A percentile compares a stretch with the other conserved stretches of the same genome.
Evolutionary conservation across 306 rosid species (phyloP).

Genomic region (Mucuna pruriens): DNA sequence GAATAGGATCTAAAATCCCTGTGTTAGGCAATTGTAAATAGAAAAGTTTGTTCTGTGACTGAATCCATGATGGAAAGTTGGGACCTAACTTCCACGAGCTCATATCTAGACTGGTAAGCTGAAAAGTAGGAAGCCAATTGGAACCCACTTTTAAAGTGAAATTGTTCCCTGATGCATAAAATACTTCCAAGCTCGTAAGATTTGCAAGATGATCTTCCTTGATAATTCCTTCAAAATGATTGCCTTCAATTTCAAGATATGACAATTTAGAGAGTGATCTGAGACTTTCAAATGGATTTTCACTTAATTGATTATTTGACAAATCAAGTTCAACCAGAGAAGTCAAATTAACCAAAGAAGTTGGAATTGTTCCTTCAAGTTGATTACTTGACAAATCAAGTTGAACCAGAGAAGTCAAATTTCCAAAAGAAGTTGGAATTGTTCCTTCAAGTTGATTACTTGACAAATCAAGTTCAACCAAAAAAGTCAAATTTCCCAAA

Average conservation of each 20-base stretch:
- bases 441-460: too few species aligned
- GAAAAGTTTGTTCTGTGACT: neutral
- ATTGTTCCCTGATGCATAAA: neutral
- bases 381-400: neutral
- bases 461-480: too few species aligned
- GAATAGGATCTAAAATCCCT: conserved; percentile 15
- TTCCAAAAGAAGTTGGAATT: conserved; percentile 4
- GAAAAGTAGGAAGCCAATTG: conserved; percentile 29
- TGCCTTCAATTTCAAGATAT: neutral
- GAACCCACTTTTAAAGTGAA: neutral
- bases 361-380: too few species aligned
- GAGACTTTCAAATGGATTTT: neutral
- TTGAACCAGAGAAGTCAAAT: neutral
- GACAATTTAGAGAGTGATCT: neutral
- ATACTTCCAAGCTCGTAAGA: neutral
- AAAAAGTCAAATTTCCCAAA: too few species aligned
- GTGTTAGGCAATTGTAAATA: conserved; percentile 21
- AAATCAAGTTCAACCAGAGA: too few species aligned
- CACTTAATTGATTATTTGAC: neutral
- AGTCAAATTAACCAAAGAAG: too few species aligned
- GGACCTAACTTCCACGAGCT: conserved; percentile 21
- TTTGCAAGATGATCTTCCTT: conserved; percentile 17
- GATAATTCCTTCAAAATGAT: conserved; percentile 10
- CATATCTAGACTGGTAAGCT: rapidly evolving
- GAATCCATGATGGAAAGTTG: conserved; percentile 34